Evolutionary conservation across 345 rosid genomes (phyloP), one percentile per base, ranked within the genome.

Genomic region (Cardiospermum halicacabum): DNA sequence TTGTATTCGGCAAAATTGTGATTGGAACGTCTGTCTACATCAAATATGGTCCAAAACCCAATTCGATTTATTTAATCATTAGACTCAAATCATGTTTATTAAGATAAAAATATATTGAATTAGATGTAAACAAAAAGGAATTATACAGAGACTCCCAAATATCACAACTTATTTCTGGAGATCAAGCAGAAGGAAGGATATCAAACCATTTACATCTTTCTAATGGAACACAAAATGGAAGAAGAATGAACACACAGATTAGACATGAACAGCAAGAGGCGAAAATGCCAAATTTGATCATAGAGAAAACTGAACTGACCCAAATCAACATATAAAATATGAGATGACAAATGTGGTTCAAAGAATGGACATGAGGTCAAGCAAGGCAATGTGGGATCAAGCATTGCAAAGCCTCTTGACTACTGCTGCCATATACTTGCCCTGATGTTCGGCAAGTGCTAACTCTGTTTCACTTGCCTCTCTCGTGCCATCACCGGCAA

Each of bases 391-490:
- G 37, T 1, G 8, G 2, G 11, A 69, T 72, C 19, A 80, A 53
- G 80, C 73, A 65, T 75, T 67, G 7, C 72, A 53, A 60, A 81
- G 86, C 80, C 88, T 80, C 74, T 89, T 83, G 66, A 89, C 84
- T 5, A 83, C 67, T 0, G 79, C 69, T 53, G 89, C 91, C 93
- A 78, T 86, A 70, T 86, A 83, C 79, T 84, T 84, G 30, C 93
- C 93, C 66, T 85, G 96, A 77, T 86, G 96, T 66, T 84, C 92
- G 40, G 93, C 91, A 36, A 87, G 80, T 42, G 86, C 82, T 47
- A 87, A 57, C 72, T 89, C 93, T 9, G 75, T 81, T 21, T 83
- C 96, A 22, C 76, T 85, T 28, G 93, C 86, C 68, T 83, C 75
- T 73, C 91, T 80, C 13, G 91, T 75, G 51, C 96, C 96, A 78